Evolutionary conservation across 2,329 filamentous ascomycete genomes (phyloP), one percentile per base, ranked within the genome.

Genomic region (Claviceps quebecensis): DNA sequence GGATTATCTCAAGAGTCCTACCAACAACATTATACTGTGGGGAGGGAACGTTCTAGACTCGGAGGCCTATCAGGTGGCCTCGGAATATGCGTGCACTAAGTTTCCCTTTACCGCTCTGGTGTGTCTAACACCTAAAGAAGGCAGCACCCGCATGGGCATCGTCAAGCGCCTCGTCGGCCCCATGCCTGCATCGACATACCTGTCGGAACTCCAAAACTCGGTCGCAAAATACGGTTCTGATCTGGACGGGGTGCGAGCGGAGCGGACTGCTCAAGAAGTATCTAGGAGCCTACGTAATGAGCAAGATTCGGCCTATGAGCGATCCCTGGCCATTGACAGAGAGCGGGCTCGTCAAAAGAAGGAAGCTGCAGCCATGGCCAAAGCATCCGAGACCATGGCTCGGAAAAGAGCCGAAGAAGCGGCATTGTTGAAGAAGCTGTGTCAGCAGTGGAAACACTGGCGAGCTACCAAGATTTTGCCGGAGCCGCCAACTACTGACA

Each of bases 281-380:
- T 79, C 85, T n/a, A 78, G 91, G 45, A 86, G 72, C 59, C 72
- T 98, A 37, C 80, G 90, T n/a, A 79, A 85, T 54, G 82, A 95
- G 65, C 93, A 98, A 65, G 89, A 97, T 64, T 86, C 81, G 9
- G 93, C 93, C 0, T 98, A 98, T 65, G 90, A 98, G 68, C 81
- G 89, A 55, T 95, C 87, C 0, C 72, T 98, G 34, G 91, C 90
- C 9, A 81, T 83, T 54, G 93, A 98, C 67, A 77, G 90, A 40
- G 90, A 95, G 65, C 83, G 91, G 19, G 86, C 87, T 0, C 76
- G 86, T 36, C 80, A 84, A 64, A 80, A 80, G 63, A 78, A 78
- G 48, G 89, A 95, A 64, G 88, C 85, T 2, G 87, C 87, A 52
- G 78, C 78, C 0, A 77, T 78, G 1, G 86, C 84, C 17, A 78